Evolutionary conservation across 768 basidiomycete species (phyloP), one percentile per base, ranked within the genome.

Genomic region (Lyophyllum semitale): DNA sequence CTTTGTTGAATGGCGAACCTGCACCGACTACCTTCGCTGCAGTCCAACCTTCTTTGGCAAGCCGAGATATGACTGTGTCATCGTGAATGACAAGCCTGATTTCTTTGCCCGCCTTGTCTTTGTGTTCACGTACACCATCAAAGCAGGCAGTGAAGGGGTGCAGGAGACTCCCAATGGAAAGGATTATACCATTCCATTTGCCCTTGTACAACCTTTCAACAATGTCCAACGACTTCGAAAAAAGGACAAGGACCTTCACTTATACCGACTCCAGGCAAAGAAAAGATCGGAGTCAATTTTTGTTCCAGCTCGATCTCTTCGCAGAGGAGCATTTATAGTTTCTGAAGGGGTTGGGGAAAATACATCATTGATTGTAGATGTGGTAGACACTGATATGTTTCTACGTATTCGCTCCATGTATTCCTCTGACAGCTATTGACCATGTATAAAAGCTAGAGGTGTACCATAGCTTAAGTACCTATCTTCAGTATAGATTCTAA

Each of bases 341-440:
- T 35, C 13, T 35, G 33, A 48, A 25, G 23, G 45, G 1, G 3
- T 11, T 4, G 41, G 8, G 5, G 3, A 20, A 9, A 29, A 29
- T 7, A 37, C 33, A 7, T 42, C 20, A 1, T 23, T 53, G 17
- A 33, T 42, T 38, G 55, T 48, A 20, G 50, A 57, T 30, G 27
- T 48, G 3, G 45, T 52, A 17, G 46, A 57, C n/a, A 51, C 50
- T 15, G 55, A 56, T 29, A 56, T 56, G 55, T 51, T 57, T 41
- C 37, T 57, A 12, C 12, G 30, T 4, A 51, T 51, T 15, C 35
- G 38, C 38, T 40, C 38, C 1, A n/a, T 40, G 38, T 17, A 40
- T 30, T 30, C 11, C 29, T 11, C 29, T 30, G 29, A n/a, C n/a
- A n/a, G n/a, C n/a, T n/a, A n/a, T n/a, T n/a, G n/a, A n/a, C n/a